Percentiles rank a stretch among this genome's conserved stretches.
phyloP scores from a whole-genome alignment of 106 monocot genomes.

The Triglochin maritima region DNA sequence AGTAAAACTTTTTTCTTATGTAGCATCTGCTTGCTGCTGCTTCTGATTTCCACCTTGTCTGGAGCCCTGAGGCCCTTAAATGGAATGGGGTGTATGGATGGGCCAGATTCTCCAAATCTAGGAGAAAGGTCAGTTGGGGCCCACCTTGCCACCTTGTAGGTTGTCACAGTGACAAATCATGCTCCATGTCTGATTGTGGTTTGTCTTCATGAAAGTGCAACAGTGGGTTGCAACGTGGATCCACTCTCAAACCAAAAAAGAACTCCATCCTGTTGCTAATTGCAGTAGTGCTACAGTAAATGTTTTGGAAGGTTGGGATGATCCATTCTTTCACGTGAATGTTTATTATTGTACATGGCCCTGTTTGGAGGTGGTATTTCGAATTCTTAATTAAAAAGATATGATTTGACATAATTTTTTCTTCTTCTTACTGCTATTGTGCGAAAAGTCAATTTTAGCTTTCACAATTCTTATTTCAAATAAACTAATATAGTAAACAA shows the following conservation, averaged over 20 bases:
- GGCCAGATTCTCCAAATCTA: conserved; percentile 1
- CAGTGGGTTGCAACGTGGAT: conserved; percentile 3
- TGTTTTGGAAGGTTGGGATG: too few relatives aligned
- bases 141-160: neutral
- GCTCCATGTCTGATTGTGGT: conserved; percentile 3
- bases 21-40: neutral
- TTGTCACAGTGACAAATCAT: neutral
- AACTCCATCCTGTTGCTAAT: conserved; percentile 8
- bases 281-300: too few relatives aligned
- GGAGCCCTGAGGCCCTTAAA: neutral
- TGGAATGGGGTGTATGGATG: neutral
- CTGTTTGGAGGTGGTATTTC: too few relatives aligned
- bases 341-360: too few relatives aligned
- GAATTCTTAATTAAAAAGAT: too few relatives aligned
- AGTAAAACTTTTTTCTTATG: neutral
- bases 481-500: too few relatives aligned
- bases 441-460: too few relatives aligned
- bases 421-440: too few relatives aligned
- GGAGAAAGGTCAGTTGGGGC: neutral
- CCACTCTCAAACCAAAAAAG: conserved; percentile 3
- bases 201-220: conserved; percentile 6
- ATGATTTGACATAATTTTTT: too few relatives aligned
- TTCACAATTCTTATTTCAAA: too few relatives aligned
- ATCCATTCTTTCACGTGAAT: too few relatives aligned
- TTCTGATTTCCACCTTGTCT: neutral